These are phyloP conservation scores for Backusella parvicylindrica DNA, from an alignment of 192 early-diverging fungal species.

Conservation along the genomic window DNA sequence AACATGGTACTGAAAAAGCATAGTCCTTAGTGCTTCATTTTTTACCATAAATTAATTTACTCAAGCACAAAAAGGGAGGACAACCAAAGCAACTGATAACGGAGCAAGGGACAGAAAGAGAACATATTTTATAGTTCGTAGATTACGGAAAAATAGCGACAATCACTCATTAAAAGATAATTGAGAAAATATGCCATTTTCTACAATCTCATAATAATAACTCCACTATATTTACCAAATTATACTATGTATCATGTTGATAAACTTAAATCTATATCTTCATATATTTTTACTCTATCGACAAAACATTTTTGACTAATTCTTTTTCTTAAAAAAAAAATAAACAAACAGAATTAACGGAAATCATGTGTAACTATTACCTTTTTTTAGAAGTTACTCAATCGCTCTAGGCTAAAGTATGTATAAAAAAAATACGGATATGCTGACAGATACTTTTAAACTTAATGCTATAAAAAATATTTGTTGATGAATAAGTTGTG, in stretches of 20 bases:
- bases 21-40: background rate
- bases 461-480: background rate
- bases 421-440: background rate
- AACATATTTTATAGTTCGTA: background rate
- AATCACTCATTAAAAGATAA: no score
- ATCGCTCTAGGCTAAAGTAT: background rate
- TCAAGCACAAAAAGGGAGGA: background rate
- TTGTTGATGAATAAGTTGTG: background rate
- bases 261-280: no score
- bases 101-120: background rate
- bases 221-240: no score
- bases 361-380: background rate
- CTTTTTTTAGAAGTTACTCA: background rate
- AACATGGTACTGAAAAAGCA: no score
- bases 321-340: no score
- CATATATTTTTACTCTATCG: no score
- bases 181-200: no score
- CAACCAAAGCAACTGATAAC: background rate
- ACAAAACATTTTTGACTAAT: no score
- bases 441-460: background rate
- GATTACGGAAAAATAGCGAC: background rate
- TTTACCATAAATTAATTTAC: background rate
- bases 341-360: background rate
- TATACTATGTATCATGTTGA: no score
- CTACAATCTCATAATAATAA: no score